Evolutionary conservation across 2,329 filamentous ascomycete genomes (phyloP), one percentile per base, ranked within the genome.

Genomic region (Nemania abortiva): DNA sequence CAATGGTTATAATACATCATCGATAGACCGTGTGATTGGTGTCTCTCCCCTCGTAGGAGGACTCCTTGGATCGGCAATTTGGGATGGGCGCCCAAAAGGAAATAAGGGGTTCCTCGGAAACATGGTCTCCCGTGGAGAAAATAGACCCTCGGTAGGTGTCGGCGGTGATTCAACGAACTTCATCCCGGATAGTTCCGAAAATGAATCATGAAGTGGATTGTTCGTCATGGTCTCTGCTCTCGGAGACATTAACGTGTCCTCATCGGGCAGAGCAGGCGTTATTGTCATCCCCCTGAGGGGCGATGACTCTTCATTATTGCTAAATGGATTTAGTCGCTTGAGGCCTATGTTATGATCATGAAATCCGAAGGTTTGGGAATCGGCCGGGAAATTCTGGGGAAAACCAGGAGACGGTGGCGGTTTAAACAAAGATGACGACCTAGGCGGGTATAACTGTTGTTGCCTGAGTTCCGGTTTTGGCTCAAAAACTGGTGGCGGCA

Each of bases 11-110:
- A 95, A 83, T 60, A 94, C 84, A 76, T 94, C 92, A 78, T 93
- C 91, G 75, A 95, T 95, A 67, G 91, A 94, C 65, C 92, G 86
- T 60, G 90, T 89, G 69, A 95, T 94, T 2, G 92, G 91, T 66
- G 89, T 89, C 78, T 92, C 91, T 47, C 92, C 92, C 75, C 88
- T 89, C 13, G 91, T 92, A 0, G 91, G 90, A 18, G 92, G 92
- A 77, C 92, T 94, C 74, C 92, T 84, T 15, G 92, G 92, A 77
- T 95, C 91, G 15, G 84, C 84, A 11, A 84, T 80, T 69, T 87
- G 84, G 2, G 82, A 74, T 11, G 86, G 87, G 45, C 84, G 83
- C 53, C 82, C 84, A 71, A 88, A 88, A 2, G 85, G 82, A 55
- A 79, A 82, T 65, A 87, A 85, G 0, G 85, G 83, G 70, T 89